Base-by-base conservation (phyloP, 164 flowering plant genomes). In the Dillenia turbinata region DNA sequence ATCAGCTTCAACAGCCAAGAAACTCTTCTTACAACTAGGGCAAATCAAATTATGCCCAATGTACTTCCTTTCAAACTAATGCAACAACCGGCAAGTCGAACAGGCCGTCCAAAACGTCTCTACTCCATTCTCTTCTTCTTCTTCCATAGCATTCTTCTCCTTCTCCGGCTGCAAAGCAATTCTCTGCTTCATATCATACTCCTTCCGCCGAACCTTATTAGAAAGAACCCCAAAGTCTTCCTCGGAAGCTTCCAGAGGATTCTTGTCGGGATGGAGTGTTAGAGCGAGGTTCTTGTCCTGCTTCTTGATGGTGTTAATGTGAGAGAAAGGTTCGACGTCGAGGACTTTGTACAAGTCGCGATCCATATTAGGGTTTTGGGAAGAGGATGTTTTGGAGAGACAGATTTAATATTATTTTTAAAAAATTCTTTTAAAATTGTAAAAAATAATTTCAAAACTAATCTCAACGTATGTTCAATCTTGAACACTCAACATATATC, bases 191-290 rank as follows among this genome's bases (percentile, higher is more conserved):
- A 74, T 33, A 68, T 93, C 98, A 64, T 78, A 93, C 53, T 83
- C 90, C 60, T 82, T 84, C 65, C 89, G 62, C 73, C 75, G 67
- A 52, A 67, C 49, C 69, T 70, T 83, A 69, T 90, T 96, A 10
- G 83, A 77, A 48, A 92, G 74, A 45, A 82, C 73, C n/a, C 88
- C 88, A 69, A 92, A 86, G 19, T 94, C 98, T 56, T 88, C 97
- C 50, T 82, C 92, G 16, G 84, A 81, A 8, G 84, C 93, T 0
- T 45, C 46, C 61, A 68, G 74, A 1, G 78, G 60, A 68, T 78
- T 88, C 72, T 90, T 92, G 64, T 90, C 97, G 3, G 97, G 96
- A 56, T 88, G 97, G 13, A 92, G 68, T 13, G 69, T 16, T 15
- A 88, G 68, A 46, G 96, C 97, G 6, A 92, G 86, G 69, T 81